Percentiles rank a stretch among this genome's conserved stretches.
phyloP scores from a whole-genome alignment of 2,329 filamentous ascomycete species.

The Claviceps digitariae region DNA sequence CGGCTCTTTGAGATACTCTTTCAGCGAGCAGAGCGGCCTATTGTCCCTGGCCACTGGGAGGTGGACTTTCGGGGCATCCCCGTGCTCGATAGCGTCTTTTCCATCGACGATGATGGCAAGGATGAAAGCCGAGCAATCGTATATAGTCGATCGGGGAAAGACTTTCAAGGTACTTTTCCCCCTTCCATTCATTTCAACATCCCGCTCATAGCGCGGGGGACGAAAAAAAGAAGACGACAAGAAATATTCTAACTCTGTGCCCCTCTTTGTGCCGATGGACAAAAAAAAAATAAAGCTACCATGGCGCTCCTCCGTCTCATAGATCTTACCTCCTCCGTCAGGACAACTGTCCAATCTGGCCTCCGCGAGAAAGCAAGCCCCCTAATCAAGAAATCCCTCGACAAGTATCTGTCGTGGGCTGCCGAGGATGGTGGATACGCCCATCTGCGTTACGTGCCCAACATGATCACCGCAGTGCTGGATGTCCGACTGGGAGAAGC shows the following conservation, averaged over 20 bases:
- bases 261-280: no score
- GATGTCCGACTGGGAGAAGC: constrained; percentile 16
- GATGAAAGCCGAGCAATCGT: constrained; percentile 18
- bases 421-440: constrained; percentile 26
- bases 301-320: constrained; percentile 24
- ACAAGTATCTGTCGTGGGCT: constrained; percentile 26
- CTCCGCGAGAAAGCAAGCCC: constrained; percentile 17
- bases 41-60: constrained; percentile 27
- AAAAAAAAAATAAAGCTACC: constrained; percentile 19
- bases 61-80: constrained; percentile 27
- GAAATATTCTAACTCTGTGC: not conserved
- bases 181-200: not conserved
- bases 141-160: constrained; percentile 21
- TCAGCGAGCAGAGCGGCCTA: constrained; percentile 25
- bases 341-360: constrained; percentile 22
- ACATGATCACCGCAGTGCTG: constrained; percentile 24
- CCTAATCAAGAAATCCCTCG: constrained; percentile 22
- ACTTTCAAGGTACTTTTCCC: constrained; percentile 24
- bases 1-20: constrained; percentile 28
- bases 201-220: no score
- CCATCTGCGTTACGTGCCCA: constrained; percentile 22
- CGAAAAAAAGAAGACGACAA: not conserved
- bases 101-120: constrained; percentile 15
- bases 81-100: constrained; percentile 23
- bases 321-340: constrained; percentile 24